These are phyloP conservation scores for Orobanche coerulescens DNA, from an alignment of 257 asterid genomes.

Conservation along the genomic window DNA sequence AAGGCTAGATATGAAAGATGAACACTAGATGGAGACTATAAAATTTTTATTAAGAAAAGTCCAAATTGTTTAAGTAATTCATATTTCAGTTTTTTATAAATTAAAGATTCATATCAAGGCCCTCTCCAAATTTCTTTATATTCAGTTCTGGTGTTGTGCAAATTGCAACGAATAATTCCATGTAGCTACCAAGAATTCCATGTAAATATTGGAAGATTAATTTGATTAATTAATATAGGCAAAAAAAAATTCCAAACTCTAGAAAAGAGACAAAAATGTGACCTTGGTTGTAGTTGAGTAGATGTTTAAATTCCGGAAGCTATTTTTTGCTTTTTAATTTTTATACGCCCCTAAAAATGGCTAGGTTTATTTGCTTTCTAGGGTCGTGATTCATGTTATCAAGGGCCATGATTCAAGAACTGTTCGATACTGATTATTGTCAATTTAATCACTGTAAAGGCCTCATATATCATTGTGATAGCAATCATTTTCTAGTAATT, in stretches of 20 bases:
- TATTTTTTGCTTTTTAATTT: neutral
- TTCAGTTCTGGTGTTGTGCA: neutral
- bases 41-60: neutral
- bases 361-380: neutral
- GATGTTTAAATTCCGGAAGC: neutral
- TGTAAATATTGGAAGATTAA: neutral
- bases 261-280: neutral
- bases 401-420: neutral
- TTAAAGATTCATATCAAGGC: constrained; percentile 8
- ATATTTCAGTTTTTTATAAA: neutral
- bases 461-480: constrained; percentile 1
- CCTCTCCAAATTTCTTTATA: constrained; percentile 4
- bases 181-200: neutral
- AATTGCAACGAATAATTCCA: constrained; percentile 2
- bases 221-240: neutral
- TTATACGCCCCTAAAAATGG: neutral
- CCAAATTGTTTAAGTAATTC: constrained; percentile 8
- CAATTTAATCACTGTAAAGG: neutral
- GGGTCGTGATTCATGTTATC: neutral
- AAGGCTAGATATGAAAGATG: neutral
- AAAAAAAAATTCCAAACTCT: neutral
- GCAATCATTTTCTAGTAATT: neutral
- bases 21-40: neutral
- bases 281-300: neutral
- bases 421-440: neutral